Base-by-base conservation (phyloP, 2,329 filamentous ascomycete genomes). In the Claviceps paspali region DNA sequence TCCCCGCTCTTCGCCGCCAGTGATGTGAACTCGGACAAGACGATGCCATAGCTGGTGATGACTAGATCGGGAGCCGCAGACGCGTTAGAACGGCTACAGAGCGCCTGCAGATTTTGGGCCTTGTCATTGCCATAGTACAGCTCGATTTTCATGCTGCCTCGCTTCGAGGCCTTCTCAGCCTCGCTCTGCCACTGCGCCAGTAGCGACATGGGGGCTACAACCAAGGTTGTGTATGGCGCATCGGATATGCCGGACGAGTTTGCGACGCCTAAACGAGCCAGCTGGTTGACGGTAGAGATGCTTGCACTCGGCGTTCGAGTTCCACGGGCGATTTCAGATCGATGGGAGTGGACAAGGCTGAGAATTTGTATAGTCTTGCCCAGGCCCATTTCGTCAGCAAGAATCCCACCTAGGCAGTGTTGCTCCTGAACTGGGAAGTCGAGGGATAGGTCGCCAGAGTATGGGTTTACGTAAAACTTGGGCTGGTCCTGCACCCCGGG, bases 331-430 rank as follows among this genome's bases (percentile, higher is more conserved):
- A 64, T 52, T 17, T 79, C 67, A 3, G 76, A 79, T 43, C 73
- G 76, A 53, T 96, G 83, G 0, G 83, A 75, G 54, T 98, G 91
- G 5, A 98, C 73, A 35, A 98, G 64, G 58, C 85, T 91, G 43
- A 98, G 73, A 86, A 98, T 96, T 53, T 98, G 88, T 37, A 98
- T 96, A 0, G 91, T 98, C 63, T 98, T 98, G 24, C 91, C 91
- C 2, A 98, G 66, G 33, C 91, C 91, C 91, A 98, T 98, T 59
- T 96, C 82, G 50, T 98, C 91, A 7, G 91, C 91, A 29, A 98
- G 64, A 40, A 98, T 83, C 5, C 91, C 91, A 31, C 91, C 91
- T 0, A 94, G 65, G 47, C 91, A 98, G 53, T 92, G 84, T 52
- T 96, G 91, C 50, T 96, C 85, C 53, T 98, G 91, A 2, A 77